Conservation (phyloP, 768 basidiomycete genomes). For the Xerocomellus intermedius region DNA sequence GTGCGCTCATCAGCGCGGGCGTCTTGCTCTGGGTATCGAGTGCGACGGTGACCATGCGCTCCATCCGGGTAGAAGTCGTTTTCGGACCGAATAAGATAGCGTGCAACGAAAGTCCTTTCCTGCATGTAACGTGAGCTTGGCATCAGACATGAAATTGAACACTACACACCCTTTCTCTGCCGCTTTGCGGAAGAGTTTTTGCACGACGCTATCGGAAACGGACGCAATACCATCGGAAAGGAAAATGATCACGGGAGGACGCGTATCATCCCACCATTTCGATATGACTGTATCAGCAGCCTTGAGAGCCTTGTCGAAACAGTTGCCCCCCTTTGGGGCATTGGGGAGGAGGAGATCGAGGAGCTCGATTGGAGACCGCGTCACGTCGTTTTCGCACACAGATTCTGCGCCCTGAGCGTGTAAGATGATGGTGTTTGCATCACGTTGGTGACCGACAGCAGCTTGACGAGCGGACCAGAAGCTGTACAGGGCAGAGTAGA, state of each 20-base stretch:
- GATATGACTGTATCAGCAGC: slow-evolving; percentile 39
- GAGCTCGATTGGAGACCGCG: slow-evolving; percentile 43
- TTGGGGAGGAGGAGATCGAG: slow-evolving; percentile 38
- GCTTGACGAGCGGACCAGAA: slow-evolving; percentile 55
- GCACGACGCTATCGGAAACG: slow-evolving; percentile 34
- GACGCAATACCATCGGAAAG: slow-evolving; percentile 53
- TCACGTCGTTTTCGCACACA: slow-evolving; percentile 43
- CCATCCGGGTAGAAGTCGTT: slow-evolving; percentile 26
- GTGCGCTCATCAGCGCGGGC: slow-evolving; percentile 22
- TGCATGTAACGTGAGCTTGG: slow-evolving; percentile 18
- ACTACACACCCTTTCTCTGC: slow-evolving; percentile 41
- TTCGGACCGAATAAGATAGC: slow-evolving; percentile 51
- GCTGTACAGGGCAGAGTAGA: slow-evolving; percentile 49
- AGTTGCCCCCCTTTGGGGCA: slow-evolving; percentile 39
- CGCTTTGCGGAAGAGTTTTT: slow-evolving; percentile 37
- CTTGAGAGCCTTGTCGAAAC: slow-evolving; percentile 41
- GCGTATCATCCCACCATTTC: slow-evolving; percentile 42
- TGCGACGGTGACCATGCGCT: slow-evolving; percentile 50
- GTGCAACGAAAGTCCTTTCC: slow-evolving; percentile 57
- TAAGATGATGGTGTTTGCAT: slow-evolving; percentile 55
- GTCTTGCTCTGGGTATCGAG: slow-evolving; percentile 42
- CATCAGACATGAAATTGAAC: background rate
- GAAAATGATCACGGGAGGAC: slow-evolving; percentile 54
- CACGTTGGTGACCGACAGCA: slow-evolving; percentile 37
- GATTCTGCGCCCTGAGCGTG: slow-evolving; percentile 33